Base-by-base conservation (phyloP, 2,329 filamentous ascomycete genomes). In the Parafenestella ontariensis region DNA sequence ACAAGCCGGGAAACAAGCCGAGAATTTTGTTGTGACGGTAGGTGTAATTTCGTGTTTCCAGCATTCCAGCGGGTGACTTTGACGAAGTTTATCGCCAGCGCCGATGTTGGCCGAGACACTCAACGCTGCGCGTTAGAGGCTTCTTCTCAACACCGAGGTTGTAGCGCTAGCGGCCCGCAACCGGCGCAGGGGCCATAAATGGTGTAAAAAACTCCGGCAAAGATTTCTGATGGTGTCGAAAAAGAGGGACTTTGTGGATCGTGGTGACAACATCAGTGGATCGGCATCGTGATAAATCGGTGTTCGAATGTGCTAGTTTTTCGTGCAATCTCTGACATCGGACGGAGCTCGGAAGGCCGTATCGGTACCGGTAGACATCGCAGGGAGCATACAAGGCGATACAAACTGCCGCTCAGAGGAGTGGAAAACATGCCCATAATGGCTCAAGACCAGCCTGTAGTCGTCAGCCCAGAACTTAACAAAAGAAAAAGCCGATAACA, bases 31-130 rank as follows among this genome's bases (percentile, higher is more conserved):
- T 18, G 10, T 24, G 13, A 21, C 17, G 36, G 21, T 10, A 40
- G 36, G 15, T 7, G 36, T 40, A 4, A 15, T 13, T 11, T 5
- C 33, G 5, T 44, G 31, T 28, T 13, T 15, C 17, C 23, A 24
- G 20, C 26, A 36, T 42, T 20, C 26, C 23, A 46, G 49, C 36
- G 43, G 23, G 43, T 41, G 47, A 49, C 34, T 49, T 48, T 28
- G 39, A 40, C 24, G 17, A 43, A 11, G 23, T 31, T 28, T 55
- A 39, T 28, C 42, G 34, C 10, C n/a, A 29, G 43, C 20, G 64
- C 65, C 65, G 65, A 63, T 61, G 54, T 66, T 67, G 54, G 44
- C 64, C 65, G 65, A 61, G 41, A 49, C 51, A 40, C 20, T 15
- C 55, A 54, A 55, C 44, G 34, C 40, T 23, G 54, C 15, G 31